Evolutionary conservation across 257 asterid genomes (phyloP).

Genomic region (Solanum chiquidenum): DNA sequence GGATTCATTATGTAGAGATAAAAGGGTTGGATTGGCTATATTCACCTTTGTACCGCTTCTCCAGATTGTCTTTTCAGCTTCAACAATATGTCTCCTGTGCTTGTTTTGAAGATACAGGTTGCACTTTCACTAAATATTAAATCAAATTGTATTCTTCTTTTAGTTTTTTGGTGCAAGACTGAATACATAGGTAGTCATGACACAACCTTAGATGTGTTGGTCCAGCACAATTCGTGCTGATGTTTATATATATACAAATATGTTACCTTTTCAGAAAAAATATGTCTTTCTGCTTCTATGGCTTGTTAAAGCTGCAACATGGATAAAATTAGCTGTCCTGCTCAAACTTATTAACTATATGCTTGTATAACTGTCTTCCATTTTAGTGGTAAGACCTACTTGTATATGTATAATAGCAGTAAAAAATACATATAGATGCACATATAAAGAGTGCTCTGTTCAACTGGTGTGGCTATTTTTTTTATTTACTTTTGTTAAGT

Average conservation of each 20-base stretch:
- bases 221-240: not conserved
- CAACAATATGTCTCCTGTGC: not conserved
- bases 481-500: not conserved
- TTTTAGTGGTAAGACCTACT: not conserved
- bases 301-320: not conserved
- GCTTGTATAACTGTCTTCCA: not conserved
- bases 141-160: not conserved
- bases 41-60: not conserved
- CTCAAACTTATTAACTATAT: not conserved
- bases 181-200: not conserved
- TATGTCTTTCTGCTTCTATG: not conserved
- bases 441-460: not conserved
- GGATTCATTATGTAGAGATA: not conserved
- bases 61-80: not conserved
- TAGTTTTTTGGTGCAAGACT: not conserved
- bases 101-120: not conserved
- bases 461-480: not conserved
- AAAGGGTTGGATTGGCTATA: not conserved
- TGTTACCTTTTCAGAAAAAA: not conserved
- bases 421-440: not conserved
- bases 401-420: not conserved
- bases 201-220: not conserved
- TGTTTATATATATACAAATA: not conserved
- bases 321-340: not conserved
- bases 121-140: not conserved